phyloP scores from a whole-genome alignment of 2,329 filamentous ascomycete species.

The Cladosporium austrohemisphaericum region DNA sequence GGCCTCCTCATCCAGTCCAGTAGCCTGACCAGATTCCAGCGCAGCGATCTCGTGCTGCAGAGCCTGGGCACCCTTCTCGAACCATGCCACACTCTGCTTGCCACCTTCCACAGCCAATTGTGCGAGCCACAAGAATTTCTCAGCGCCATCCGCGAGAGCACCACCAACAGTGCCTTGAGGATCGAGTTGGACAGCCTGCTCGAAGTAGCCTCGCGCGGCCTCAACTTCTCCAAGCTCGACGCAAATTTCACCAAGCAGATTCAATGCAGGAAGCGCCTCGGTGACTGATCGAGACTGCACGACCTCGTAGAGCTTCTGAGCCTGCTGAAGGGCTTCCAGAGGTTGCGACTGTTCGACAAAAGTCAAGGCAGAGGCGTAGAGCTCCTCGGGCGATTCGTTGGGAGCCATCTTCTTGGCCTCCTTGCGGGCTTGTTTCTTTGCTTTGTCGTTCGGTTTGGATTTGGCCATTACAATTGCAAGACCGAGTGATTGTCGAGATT shows the following conservation, averaged over 20 bases:
- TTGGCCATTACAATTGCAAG: slow-evolving; percentile 23
- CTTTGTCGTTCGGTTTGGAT: slow-evolving; percentile 21
- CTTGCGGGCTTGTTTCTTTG: slow-evolving; percentile 46
- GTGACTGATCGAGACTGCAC: slow-evolving; percentile 36
- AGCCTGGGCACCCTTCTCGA: slow-evolving; percentile 64
- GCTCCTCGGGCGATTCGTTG: slow-evolving; percentile 50
- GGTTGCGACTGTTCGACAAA: slow-evolving; percentile 57
- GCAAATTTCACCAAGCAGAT: slow-evolving; percentile 74
- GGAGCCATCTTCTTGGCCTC: slow-evolving; percentile 46
- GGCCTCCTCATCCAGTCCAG: slow-evolving; percentile 30
- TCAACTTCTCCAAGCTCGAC: slow-evolving; percentile 80
- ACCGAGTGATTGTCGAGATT: too few relatives aligned
- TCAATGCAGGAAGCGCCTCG: slow-evolving; percentile 61
- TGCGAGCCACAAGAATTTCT: slow-evolving; percentile 93
- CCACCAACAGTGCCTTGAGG: slow-evolving; percentile 68
- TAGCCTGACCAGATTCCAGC: slow-evolving; percentile 50
- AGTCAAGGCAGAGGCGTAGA: slow-evolving; percentile 55
- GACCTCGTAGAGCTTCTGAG: slow-evolving; percentile 51
- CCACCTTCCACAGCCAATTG: slow-evolving; percentile 71
- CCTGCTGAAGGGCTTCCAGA: slow-evolving; percentile 54
- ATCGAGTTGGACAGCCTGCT: slow-evolving; percentile 71
- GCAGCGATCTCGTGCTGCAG: slow-evolving; percentile 68
- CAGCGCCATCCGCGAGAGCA: slow-evolving; percentile 73
- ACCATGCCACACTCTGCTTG: slow-evolving; percentile 58
- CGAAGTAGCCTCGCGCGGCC: slow-evolving; percentile 67